Evolutionary conservation across 1,284 basidiomycete species (phyloP).

Genomic region (Apiotrichum gamsii): DNA sequence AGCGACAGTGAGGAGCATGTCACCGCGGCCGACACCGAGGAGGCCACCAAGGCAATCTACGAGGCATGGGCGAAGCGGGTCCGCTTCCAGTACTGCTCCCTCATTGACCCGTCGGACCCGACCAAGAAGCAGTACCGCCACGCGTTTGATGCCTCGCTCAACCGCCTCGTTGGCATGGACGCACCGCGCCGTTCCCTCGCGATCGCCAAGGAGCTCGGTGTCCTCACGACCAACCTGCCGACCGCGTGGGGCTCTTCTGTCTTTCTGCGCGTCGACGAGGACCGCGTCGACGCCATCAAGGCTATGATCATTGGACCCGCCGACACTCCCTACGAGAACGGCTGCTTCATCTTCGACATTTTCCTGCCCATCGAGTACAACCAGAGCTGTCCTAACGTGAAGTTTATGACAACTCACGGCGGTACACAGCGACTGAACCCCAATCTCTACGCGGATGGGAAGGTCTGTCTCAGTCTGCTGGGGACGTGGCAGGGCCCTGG

Average conservation of each 20-base stretch:
- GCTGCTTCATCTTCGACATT: constrained; percentile 67
- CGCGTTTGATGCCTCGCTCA: constrained; percentile 19
- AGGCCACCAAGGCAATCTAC: constrained; percentile 63
- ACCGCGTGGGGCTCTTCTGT: constrained; percentile 85
- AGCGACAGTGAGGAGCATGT: not conserved
- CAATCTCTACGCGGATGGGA: constrained; percentile 70
- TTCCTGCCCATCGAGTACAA: constrained; percentile 58
- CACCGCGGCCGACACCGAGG: constrained; percentile 52
- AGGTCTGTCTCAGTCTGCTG: constrained; percentile 83
- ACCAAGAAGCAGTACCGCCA: constrained; percentile 16
- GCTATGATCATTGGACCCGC: constrained; percentile 80
- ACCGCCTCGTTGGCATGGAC: constrained; percentile 46
- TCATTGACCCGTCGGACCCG: constrained; percentile 12
- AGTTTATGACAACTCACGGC: constrained; percentile 86
- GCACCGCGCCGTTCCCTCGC: constrained; percentile 81
- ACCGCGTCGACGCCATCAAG: constrained; percentile 82
- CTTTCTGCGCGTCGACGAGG: constrained; percentile 60
- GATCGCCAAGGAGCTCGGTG: constrained; percentile 86
- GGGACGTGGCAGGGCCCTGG: constrained; percentile 86
- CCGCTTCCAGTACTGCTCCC: constrained; percentile 80
- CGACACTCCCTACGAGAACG: constrained; percentile 71
- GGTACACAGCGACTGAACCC: constrained; percentile 85
- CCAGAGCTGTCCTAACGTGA: constrained; percentile 52
- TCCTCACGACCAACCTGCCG: constrained; percentile 79
- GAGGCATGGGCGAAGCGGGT: constrained; percentile 70